Evolutionary conservation across 2,329 filamentous ascomycete genomes (phyloP), one percentile per base, ranked within the genome.

Genomic region (Alternaria gaisen): DNA sequence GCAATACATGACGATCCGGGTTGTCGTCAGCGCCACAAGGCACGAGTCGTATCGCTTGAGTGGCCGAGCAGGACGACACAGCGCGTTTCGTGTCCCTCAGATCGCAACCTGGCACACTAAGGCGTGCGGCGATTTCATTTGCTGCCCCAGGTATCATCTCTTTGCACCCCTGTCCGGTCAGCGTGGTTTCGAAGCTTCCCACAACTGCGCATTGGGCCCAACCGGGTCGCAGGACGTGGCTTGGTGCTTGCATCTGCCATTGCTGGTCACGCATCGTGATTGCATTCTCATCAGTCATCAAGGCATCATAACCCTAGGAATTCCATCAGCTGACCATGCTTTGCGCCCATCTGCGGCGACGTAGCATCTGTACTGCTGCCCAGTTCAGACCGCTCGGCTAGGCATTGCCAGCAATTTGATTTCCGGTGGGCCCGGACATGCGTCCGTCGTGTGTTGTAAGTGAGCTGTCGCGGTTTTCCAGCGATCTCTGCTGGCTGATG

Each of bases 11-110:
- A 66, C 60, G 61, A 69, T 67, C 63, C 66, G 58, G 60, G 60
- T 67, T 53, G 61, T 60, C 56, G 63, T 65, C 68, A 65, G 64
- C 61, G 64, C 62, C 46, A 42, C 91, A 92, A 2, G 88, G 0
- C 90, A 92, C 22, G 97, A 97, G 73, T 89, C 92, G 0, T 88
- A 64, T 92, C 56, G 91, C 93, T 1, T 56, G 52, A 53, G 18
- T 57, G 53, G 53, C 58, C 58, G 41, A 65, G 47, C 66, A 67
- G 46, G 67, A 69, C 61, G 66, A 68, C 67, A 61, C 67, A 66
- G 64, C 64, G 69, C 60, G 70, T 76, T 72, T 75, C 72, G 72
- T 63, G 53, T 65, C 59, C 46, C 58, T 50, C 63, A 58, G 57
- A 64, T 58, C 56, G 48, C 56, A 38, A 10, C 48, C 59, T 58